Conservation (phyloP, 192 early-diverging fungal genomes). For the Coemansia sp. region DNA sequence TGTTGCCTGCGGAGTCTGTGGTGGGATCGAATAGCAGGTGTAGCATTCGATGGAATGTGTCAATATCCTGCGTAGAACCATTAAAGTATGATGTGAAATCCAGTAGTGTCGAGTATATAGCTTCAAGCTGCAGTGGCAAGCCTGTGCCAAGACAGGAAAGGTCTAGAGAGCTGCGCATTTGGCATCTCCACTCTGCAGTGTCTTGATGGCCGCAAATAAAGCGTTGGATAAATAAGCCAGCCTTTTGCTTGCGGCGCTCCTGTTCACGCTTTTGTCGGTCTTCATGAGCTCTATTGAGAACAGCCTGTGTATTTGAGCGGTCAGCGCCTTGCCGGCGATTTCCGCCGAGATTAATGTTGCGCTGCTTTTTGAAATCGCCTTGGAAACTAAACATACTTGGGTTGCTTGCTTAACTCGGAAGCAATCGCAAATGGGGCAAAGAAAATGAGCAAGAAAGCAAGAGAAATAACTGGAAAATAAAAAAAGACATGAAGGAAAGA, state of each 20-base stretch:
- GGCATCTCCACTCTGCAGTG: slow-evolving; percentile 20
- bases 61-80: slow-evolving; percentile 10
- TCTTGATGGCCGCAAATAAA: slow-evolving; percentile 21
- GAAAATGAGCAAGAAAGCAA: neutral
- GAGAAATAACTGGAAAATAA: neutral
- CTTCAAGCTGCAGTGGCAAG: neutral
- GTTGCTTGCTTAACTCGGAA: neutral
- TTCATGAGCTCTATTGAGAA: slow-evolving; percentile 69
- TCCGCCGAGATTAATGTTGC: slow-evolving; percentile 84
- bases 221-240: slow-evolving; percentile 69
- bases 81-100: slow-evolving; percentile 39
- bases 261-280: slow-evolving; percentile 71
- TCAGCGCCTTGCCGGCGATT: slow-evolving; percentile 65
- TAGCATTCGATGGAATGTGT: slow-evolving; percentile 20
- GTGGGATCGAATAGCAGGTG: slow-evolving; percentile 18
- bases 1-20: neutral
- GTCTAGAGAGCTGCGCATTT: slow-evolving; percentile 27
- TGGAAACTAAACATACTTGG: slow-evolving; percentile 67
- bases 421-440: neutral
- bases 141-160: slow-evolving; percentile 1
- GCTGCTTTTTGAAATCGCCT: slow-evolving; percentile 73
- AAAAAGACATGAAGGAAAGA: neutral
- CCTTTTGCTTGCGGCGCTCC: slow-evolving; percentile 61
- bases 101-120: slow-evolving; percentile 5
- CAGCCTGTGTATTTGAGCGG: slow-evolving; percentile 42